These are phyloP conservation scores for Xanthoparmelia taractica DNA, from an alignment of 495 filamentous ascomycete genomes.

Conservation along the genomic window DNA sequence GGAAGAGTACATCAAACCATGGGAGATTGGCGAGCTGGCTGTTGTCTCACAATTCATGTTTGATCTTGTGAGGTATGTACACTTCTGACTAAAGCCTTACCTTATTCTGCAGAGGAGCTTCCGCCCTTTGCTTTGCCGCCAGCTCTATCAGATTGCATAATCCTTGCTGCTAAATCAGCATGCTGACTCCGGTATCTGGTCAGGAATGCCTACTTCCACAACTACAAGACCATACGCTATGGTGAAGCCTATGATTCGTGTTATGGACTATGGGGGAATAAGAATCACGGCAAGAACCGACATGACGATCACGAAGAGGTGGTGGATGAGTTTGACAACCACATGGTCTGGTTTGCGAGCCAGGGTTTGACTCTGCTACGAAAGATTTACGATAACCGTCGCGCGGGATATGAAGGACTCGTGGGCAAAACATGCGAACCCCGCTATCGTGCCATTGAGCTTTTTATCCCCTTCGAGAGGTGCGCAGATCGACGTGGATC, in stretches of 20 bases:
- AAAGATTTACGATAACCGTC: neutral
- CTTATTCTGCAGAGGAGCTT: neutral
- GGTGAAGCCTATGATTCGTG: neutral
- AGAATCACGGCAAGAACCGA: neutral
- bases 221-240: neutral
- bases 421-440: neutral
- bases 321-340: neutral
- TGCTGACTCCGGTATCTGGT: neutral
- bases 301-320: neutral
- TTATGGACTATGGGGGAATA: neutral
- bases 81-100: neutral
- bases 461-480: neutral
- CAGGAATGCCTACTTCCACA: neutral
- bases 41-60: neutral
- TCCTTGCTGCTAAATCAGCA: too few species aligned
- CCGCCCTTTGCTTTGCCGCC: too few species aligned
- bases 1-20: neutral
- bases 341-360: neutral
- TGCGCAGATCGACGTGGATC: neutral
- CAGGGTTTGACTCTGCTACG: neutral
- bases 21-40: neutral
- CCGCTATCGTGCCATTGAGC: neutral
- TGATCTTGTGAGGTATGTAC: neutral
- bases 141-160: too few species aligned
- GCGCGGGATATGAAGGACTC: neutral